Evolutionary conservation across 805 yeast genomes (phyloP), one percentile per base, ranked within the genome.

Genomic region (Spathaspora arborariae): DNA sequence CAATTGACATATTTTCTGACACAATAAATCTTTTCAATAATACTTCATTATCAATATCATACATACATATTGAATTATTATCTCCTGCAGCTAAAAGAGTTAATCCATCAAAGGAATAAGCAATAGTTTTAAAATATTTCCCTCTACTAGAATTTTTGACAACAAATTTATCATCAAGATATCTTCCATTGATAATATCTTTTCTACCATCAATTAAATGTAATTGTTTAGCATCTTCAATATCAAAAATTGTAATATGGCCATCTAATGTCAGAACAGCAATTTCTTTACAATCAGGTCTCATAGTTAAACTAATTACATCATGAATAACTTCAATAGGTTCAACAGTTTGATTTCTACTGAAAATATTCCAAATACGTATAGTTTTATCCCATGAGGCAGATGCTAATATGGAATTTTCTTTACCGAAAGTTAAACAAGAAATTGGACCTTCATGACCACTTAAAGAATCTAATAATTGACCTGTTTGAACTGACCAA

Each of bases 401-500:
- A 48, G 94, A 83, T 2, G 96, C 97, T 47, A 94, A 74, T 11
- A 82, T 74, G 2, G 82, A 72, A 50, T 81, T 86, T 57, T 90
- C 96, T 10, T 69, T 70, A 41, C 97, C 96, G 63, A 94, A 92
- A 9, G 92, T 80, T 36, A 94, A 72, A 53, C 89, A 82, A 1
- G 96, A 88, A 2, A 94, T 84, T 1, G 99, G 99, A 2, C 97
- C 99, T 56, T 87, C 96, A 66, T 94, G 99, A 9, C 99, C 99
- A 4, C 91, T 72, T 42, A 94, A 72, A 13, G 88, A 78, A 60
- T 94, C 99, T 45, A 94, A 76, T 41, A 94, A 70, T 62, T 91
- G 97, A 1, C 96, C 85, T 0, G 97, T 91, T 70, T 94, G 98
- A 1, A 94, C 97, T 5, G 96, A 88, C 99, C 99, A 94, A 27